A percentile compares a stretch with the other conserved stretches of the same genome.
Evolutionary conservation across 1,284 basidiomycete genomes (phyloP).

Genomic region (Rhodotorula glutinis): DNA sequence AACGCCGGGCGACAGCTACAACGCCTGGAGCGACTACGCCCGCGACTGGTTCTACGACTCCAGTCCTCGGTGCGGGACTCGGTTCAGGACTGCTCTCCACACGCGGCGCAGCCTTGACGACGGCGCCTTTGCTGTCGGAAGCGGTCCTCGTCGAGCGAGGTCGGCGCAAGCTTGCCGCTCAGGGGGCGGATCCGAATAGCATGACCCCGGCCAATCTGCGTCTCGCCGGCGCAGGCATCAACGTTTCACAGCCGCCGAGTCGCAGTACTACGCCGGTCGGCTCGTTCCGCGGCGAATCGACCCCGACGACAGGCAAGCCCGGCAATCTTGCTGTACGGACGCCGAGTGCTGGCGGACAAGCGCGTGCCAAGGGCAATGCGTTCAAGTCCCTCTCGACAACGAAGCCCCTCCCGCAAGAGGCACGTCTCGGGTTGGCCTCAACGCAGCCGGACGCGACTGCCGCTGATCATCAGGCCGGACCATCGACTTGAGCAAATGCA

Average conservation of each 20-base stretch:
- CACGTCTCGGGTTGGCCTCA: neutral
- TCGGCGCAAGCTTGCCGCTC: conserved; percentile 15
- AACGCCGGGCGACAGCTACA: neutral
- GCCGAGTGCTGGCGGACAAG: neutral
- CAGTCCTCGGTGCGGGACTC: neutral
- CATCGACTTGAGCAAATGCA: neutral
- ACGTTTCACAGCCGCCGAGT: neutral
- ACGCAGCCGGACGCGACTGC: neutral
- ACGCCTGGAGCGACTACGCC: neutral
- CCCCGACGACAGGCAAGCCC: neutral
- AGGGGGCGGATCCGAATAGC: conserved; percentile 5
- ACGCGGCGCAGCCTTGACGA: neutral
- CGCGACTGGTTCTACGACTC: conserved; percentile 1
- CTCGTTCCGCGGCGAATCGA: neutral
- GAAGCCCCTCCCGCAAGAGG: neutral
- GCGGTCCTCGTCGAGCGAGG: conserved; percentile 18
- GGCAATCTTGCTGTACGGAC: neutral
- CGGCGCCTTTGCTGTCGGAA: conserved; percentile 13
- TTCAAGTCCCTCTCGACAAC: neutral
- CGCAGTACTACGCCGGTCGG: neutral
- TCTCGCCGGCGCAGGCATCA: neutral
- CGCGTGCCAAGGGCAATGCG: neutral
- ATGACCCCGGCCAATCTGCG: neutral
- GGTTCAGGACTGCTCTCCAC: neutral
- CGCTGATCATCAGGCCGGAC: neutral